Evolutionary conservation across 1,139 yeast species (phyloP).

Genomic region (Geotrichum australiense): DNA sequence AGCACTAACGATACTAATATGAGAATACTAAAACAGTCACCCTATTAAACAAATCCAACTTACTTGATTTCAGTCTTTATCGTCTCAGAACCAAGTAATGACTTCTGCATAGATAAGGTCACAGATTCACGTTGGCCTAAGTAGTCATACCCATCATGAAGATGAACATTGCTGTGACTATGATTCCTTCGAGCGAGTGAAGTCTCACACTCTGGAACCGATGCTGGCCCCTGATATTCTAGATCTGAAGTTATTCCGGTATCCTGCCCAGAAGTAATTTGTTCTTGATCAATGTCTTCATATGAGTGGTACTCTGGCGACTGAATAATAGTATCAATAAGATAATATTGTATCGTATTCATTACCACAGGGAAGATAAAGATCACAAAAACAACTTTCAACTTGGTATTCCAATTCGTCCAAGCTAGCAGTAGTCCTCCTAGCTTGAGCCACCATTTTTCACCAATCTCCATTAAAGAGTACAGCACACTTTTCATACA

Average conservation of each 20-base stretch:
- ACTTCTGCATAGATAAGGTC: background rate
- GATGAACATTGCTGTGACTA: background rate
- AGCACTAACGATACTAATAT: no score
- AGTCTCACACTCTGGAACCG: background rate
- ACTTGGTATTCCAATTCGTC: constrained; percentile 71
- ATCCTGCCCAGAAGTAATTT: background rate
- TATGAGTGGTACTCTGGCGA: constrained; percentile 37
- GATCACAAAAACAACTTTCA: constrained; percentile 83
- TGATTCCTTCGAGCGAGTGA: background rate
- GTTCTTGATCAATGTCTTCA: constrained; percentile 2
- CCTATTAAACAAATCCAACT: no score
- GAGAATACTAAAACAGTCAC: no score
- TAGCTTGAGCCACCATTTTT: constrained; percentile 46
- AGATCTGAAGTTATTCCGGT: constrained; percentile 1
- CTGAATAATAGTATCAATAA: constrained; percentile 83
- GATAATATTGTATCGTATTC: constrained; percentile 80
- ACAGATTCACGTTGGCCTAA: constrained; percentile 19
- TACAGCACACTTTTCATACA: constrained; percentile 52
- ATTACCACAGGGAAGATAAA: constrained; percentile 46
- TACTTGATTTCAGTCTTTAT: no score
- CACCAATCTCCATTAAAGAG: constrained; percentile 47
- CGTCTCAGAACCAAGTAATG: no score
- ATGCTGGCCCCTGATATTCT: background rate
- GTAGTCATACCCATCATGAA: constrained; percentile 15
- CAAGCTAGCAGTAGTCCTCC: constrained; percentile 64